These are phyloP conservation scores for Alectoria sarmentosa DNA, from an alignment of 495 filamentous ascomycete genomes.

Conservation along the genomic window DNA sequence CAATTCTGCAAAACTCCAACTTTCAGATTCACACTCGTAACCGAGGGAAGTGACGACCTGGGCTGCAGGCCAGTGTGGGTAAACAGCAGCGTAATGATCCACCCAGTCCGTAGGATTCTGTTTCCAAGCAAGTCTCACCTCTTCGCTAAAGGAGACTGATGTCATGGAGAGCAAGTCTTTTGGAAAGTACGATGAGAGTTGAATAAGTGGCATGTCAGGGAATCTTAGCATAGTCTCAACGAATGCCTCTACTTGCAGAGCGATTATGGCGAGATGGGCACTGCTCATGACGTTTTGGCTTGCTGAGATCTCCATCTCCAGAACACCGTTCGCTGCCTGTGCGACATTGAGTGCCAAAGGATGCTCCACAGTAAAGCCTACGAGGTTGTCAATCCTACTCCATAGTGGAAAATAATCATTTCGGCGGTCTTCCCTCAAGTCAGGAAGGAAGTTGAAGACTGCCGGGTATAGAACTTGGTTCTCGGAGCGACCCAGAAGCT, in stretches of 20 bases:
- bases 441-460: slow-evolving; percentile 32
- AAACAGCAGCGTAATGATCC: slow-evolving; percentile 30
- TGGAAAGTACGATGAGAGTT: slow-evolving; percentile 25
- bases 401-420: slow-evolving; percentile 20
- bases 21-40: slow-evolving; percentile 30
- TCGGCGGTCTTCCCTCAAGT: slow-evolving; percentile 9
- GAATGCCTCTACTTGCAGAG: slow-evolving; percentile 30
- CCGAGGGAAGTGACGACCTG: slow-evolving; percentile 34
- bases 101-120: slow-evolving; percentile 31
- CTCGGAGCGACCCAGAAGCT: slow-evolving; percentile 27
- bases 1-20: slow-evolving; percentile 35
- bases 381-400: slow-evolving; percentile 27
- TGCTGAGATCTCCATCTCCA: slow-evolving; percentile 29
- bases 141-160: slow-evolving; percentile 17
- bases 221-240: slow-evolving; percentile 27
- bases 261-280: slow-evolving; percentile 29
- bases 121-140: slow-evolving; percentile 24
- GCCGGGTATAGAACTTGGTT: slow-evolving; percentile 32
- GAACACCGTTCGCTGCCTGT: slow-evolving; percentile 13
- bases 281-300: slow-evolving; percentile 27
- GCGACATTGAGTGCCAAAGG: slow-evolving; percentile 34
- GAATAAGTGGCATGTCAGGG: slow-evolving; percentile 25
- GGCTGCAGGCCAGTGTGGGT: slow-evolving; percentile 38
- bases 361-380: slow-evolving; percentile 34
- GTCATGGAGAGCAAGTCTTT: slow-evolving; percentile 27